phyloP scores from a whole-genome alignment of 2,329 filamentous ascomycete genomes.

The Ophiostoma sp. region DNA sequence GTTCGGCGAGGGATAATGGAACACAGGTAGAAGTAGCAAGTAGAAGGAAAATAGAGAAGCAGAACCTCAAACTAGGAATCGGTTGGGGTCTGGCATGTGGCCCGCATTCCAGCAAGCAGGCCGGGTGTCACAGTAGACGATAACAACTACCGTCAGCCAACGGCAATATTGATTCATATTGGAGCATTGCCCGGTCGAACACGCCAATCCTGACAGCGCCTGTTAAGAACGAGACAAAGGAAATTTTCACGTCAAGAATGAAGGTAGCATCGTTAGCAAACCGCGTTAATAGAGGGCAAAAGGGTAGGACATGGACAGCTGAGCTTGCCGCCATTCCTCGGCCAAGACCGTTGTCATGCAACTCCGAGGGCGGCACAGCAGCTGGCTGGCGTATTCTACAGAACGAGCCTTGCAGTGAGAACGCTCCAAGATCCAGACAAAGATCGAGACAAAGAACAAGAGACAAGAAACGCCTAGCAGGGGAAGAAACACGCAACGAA shows the following conservation, averaged over 20 bases:
- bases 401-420: background rate
- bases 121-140: background rate
- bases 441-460: background rate
- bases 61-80: background rate
- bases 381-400: background rate
- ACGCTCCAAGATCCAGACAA: background rate
- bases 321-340: background rate
- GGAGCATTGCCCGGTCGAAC: conserved; percentile 9
- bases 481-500: conserved; percentile 13
- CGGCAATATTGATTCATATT: background rate
- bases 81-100: background rate
- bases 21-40: background rate
- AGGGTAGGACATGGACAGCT: background rate
- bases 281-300: no score
- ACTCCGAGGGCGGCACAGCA: conserved; percentile 1
- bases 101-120: conserved; percentile 6
- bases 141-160: background rate
- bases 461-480: background rate
- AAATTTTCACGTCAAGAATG: background rate
- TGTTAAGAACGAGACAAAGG: conserved; percentile 7
- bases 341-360: conserved; percentile 4
- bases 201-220: background rate
- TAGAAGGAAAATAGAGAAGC: background rate
- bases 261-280: background rate
- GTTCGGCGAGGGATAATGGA: background rate